Percentiles rank a stretch among this genome's conserved stretches.
Evolutionary conservation across 1,284 basidiomycete species (phyloP).

Genomic region (Ganoderma leucocontextum): DNA sequence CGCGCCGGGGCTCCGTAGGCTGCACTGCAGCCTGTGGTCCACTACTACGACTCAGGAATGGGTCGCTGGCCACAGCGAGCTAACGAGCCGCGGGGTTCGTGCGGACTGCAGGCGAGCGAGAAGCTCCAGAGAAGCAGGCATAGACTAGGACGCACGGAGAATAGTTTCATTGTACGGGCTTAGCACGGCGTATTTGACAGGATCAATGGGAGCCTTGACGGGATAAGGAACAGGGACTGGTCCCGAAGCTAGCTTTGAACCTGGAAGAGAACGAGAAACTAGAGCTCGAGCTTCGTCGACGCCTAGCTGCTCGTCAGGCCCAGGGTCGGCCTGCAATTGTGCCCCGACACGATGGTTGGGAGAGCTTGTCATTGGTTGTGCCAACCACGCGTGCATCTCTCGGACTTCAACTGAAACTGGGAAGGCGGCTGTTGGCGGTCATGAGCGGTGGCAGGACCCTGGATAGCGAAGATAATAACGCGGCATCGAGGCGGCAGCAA

Average conservation of each 20-base stretch:
- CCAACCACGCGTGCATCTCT: slow-evolving; percentile 4
- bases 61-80: not conserved
- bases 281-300: slow-evolving; percentile 3
- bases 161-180: not conserved
- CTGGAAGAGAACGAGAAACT: slow-evolving; percentile 1
- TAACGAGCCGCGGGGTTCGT: not conserved
- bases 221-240: not conserved
- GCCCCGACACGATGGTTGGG: not conserved
- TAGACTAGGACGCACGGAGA: not conserved
- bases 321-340: not conserved
- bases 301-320: not conserved
- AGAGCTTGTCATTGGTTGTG: slow-evolving; percentile 1
- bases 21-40: not conserved
- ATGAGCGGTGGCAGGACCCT: slow-evolving; percentile 9
- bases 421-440: not conserved
- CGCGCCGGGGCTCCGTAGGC: not conserved
- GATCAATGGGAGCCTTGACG: slow-evolving; percentile 1
- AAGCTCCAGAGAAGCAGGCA: slow-evolving; percentile 4
- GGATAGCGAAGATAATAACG: slow-evolving; percentile 1
- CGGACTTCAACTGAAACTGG: not conserved
- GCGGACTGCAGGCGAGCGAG: not conserved
- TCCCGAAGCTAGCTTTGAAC: not conserved
- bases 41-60: not conserved
- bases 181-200: slow-evolving; percentile 3
- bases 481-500: not conserved